Evolutionary conservation across 306 rosid genomes (phyloP), one percentile per base, ranked within the genome.

Genomic region (Comarum palustre): DNA sequence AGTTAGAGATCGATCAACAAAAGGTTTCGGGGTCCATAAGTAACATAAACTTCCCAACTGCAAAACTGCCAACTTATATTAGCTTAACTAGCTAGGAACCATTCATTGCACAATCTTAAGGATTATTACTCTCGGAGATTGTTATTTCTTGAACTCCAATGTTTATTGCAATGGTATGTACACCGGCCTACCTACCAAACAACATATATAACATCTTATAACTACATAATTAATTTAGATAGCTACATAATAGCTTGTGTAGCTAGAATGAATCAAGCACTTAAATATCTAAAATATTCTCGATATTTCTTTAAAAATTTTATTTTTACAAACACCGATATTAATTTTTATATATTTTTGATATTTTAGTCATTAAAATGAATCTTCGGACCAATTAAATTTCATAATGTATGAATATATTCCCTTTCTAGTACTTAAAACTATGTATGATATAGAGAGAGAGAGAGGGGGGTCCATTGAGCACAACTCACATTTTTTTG

Each of bases 401-500:
- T 52, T 52, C 29, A 9, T 20, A 20, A 0, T 52, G 5, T 52
- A 50, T 19, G 55, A 50, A 17, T 50, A 50, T 50, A 50, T 19
- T 19, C 11, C 55, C 8, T 50, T 0, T 50, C 31, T 54, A 34
- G 38, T 34, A 34, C 6, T 32, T 32, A 32, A 25, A 59, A 59
- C 39, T 5, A 29, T 0, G 39, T 6, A 25, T 48, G 32, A 66
- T n/a, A n/a, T n/a, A n/a, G n/a, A n/a, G n/a, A n/a, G n/a, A n/a
- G n/a, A n/a, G n/a, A n/a, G n/a, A n/a, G n/a, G n/a, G n/a, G n/a
- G n/a, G n/a, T n/a, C n/a, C n/a, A n/a, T n/a, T n/a, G 96, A 88
- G 96, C 88, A 85, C 86, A 88, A 82, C 83, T 83, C 86, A 88
- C 90, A 87, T 82, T 84, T 74, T 81, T 73, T 47, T 46, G 27